Conservation (phyloP, 805 yeast species). For the Hanseniaspora meyeri region DNA sequence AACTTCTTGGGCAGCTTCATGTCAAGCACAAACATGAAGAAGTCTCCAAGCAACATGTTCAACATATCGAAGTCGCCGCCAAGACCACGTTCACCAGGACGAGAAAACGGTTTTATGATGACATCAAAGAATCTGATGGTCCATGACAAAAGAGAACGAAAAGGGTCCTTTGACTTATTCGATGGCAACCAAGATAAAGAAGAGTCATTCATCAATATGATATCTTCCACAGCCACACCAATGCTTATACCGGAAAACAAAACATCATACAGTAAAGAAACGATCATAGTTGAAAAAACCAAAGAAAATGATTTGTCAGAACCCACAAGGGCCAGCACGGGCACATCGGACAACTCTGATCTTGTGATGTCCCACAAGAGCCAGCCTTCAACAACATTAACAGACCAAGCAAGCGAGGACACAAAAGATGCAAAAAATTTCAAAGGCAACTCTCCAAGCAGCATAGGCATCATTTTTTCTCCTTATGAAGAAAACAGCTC, state of each 20-base stretch:
- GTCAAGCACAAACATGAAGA: background rate
- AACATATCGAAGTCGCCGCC: constrained; percentile 6
- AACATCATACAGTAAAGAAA: background rate
- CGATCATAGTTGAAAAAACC: background rate
- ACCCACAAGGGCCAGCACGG: constrained; percentile 2
- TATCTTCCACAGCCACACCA: background rate
- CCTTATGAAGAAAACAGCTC: background rate
- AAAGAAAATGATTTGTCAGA: background rate
- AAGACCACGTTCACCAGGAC: background rate
- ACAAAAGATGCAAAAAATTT: background rate
- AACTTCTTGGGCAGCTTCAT: constrained; percentile 10
- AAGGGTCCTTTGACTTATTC: constrained; percentile 2
- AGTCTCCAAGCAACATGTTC: background rate
- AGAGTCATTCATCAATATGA: background rate
- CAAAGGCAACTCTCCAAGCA: background rate
- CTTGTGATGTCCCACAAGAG: constrained; percentile 11
- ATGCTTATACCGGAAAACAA: background rate
- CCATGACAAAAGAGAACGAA: background rate
- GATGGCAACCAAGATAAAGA: background rate
- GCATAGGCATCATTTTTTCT: background rate
- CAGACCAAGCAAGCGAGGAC: background rate
- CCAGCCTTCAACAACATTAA: constrained; percentile 9
- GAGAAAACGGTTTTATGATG: background rate
- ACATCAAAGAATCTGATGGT: constrained; percentile 3
- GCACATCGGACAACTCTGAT: constrained; percentile 4